A percentile compares a stretch with the other conserved stretches of the same genome.
Evolutionary conservation across 768 basidiomycete species (phyloP).

Genomic region (Termitomyces sp.): DNA sequence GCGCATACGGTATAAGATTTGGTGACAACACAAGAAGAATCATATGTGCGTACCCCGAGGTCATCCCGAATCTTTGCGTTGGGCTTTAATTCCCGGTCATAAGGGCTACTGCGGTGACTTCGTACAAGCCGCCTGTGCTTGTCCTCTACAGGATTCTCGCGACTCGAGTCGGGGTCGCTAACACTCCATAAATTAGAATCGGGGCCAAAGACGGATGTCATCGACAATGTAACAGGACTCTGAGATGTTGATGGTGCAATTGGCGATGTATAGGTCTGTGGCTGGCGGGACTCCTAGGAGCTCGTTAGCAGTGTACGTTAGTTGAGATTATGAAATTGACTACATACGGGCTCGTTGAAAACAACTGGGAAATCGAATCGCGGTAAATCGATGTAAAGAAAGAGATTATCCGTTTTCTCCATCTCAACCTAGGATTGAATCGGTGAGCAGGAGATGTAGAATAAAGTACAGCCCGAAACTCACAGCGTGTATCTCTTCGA

Average conservation of each 20-base stretch:
- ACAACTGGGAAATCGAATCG: conserved; percentile 97
- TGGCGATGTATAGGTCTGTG: conserved; percentile 29
- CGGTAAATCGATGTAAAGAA: conserved; percentile 92
- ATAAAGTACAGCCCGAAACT: not conserved
- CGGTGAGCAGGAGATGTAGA: not conserved
- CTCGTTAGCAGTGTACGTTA: not conserved
- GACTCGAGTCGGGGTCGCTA: conserved; percentile 83
- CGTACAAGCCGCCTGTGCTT: conserved; percentile 93
- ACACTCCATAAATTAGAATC: conserved; percentile 83
- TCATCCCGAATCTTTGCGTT: conserved; percentile 95
- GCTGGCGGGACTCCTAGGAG: conserved; percentile 32
- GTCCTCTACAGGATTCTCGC: conserved; percentile 96
- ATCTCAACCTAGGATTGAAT: conserved; percentile 64
- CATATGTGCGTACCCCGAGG: conserved; percentile 57
- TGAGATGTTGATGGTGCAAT: conserved; percentile 38
- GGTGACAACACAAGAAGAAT: not conserved
- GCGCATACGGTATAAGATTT: not conserved
- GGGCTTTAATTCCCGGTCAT: conserved; percentile 94
- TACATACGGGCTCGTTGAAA: conserved; percentile 80
- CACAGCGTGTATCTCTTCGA: conserved; percentile 91
- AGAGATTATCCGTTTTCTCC: conserved; percentile 89
- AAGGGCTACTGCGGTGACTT: conserved; percentile 91
- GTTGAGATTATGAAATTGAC: not conserved
- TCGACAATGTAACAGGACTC: conserved; percentile 37
- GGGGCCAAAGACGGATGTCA: conserved; percentile 44